phyloP scores from a whole-genome alignment of 2,329 filamentous ascomycete species.

The Bertia moriformis region DNA sequence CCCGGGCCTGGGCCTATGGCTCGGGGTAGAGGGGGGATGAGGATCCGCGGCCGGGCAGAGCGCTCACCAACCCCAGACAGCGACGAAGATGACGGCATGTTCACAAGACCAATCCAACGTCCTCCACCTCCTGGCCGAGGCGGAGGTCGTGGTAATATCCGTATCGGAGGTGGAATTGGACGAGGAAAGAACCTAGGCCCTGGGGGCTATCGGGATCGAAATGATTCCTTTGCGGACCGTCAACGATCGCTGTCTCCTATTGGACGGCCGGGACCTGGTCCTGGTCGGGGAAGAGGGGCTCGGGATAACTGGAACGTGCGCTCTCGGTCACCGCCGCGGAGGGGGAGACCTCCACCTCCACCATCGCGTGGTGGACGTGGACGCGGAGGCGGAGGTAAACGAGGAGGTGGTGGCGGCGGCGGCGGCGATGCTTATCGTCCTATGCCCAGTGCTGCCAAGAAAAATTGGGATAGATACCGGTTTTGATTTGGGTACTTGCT shows the following conservation, averaged over 20 bases:
- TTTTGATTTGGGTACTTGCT: conserved; percentile 7
- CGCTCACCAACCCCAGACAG: not conserved
- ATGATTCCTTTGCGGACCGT: conserved; percentile 11
- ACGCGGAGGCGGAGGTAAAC: conserved; percentile 5
- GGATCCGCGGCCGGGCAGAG: not conserved
- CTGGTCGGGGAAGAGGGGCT: conserved; percentile 7
- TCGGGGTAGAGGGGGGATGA: conserved; percentile 6
- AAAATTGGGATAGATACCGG: conserved; percentile 15
- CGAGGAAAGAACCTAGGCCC: conserved; percentile 10
- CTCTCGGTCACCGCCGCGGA: not conserved
- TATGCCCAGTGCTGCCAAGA: conserved; percentile 14
- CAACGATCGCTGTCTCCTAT: conserved; percentile 16
- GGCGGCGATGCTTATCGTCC: conserved; percentile 14
- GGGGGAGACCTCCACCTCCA: not conserved
- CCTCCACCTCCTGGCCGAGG: not conserved
- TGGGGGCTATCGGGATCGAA: conserved; percentile 12
- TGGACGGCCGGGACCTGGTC: conserved; percentile 6
- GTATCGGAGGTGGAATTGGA: conserved; percentile 15
- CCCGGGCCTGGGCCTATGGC: conserved; percentile 12
- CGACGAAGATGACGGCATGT: not conserved
- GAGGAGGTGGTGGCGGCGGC: conserved; percentile 5
- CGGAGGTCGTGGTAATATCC: conserved; percentile 15
- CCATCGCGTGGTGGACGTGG: conserved; percentile 7
- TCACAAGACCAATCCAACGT: not conserved
- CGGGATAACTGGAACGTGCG: conserved; percentile 2